phyloP scores from a whole-genome alignment of 148 eudicot species.

The Camellia granthamiana region DNA sequence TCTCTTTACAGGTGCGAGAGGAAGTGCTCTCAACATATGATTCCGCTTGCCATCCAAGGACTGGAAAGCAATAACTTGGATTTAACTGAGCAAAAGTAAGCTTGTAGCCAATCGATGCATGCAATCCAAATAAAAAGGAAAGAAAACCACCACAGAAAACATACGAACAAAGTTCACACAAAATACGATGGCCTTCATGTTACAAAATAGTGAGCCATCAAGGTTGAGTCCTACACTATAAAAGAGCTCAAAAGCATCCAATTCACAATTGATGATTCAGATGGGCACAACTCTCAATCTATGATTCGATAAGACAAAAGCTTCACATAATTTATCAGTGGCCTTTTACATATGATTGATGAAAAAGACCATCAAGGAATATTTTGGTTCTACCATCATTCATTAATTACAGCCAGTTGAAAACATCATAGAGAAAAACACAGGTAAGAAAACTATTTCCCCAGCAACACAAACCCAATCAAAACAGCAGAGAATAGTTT shows the following conservation, averaged over 20 bases:
- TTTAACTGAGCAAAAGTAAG: background rate
- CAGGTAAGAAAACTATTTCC: background rate
- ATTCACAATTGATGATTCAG: background rate
- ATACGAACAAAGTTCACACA: background rate
- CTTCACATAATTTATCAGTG: background rate
- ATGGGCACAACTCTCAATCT: background rate
- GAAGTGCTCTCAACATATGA: too few relatives aligned
- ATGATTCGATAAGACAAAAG: background rate
- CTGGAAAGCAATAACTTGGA: too few relatives aligned
- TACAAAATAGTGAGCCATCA: background rate
- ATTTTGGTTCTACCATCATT: slow-evolving; percentile 1
- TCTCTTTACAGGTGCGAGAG: too few relatives aligned
- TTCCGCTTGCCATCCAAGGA: too few relatives aligned
- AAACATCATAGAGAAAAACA: background rate
- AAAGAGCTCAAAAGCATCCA: background rate
- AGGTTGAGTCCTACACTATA: background rate
- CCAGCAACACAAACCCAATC: background rate
- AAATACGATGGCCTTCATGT: background rate
- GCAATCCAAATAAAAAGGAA: background rate
- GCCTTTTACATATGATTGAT: background rate
- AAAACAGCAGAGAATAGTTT: background rate
- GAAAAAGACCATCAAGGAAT: background rate
- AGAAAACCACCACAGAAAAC: background rate
- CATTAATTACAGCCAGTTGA: background rate
- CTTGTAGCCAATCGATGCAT: background rate